Evolutionary conservation across 192 early-diverging fungal species (phyloP), one percentile per base, ranked within the genome.

Genomic region (Coemansia sp.): DNA sequence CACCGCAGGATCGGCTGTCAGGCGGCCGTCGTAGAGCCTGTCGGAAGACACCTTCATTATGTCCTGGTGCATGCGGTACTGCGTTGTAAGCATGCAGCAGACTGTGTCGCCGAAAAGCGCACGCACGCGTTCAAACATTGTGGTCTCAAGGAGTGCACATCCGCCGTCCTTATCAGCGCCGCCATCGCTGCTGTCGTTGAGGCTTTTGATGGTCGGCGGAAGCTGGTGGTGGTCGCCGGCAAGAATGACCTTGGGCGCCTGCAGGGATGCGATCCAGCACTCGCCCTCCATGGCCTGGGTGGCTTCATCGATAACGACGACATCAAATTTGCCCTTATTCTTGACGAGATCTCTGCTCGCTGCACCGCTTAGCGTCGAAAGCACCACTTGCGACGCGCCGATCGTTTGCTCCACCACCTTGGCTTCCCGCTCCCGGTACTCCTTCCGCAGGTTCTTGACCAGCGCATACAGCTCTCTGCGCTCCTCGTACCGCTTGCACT

Each of bases 191-290:
- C 0, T 34, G 3, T 25, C 48, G 65, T 58, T 62, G n/a, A 63
- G 65, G 19, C 86, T 87, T 61, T 91, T 89, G 59, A 94, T 83
- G 0, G 94, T 97, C 7, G 95, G 95, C 34, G 93, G 92, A 52
- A 96, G 70, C 69, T 96, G 94, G 54, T 90, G 79, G 76, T 93
- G 92, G 71, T 96, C 95, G 10, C 95, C 95, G 6, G 95, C 95
- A 17, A 97, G 70, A 20, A 97, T 84, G 5, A 91, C 83, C 52
- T 83, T 85, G 22, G 87, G 85, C 6, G 86, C 90, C 65, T 87
- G 90, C 34, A 87, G 62, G 13, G 93, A 84, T 2, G 95, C 91
- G 56, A 95, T 90, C 93, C 94, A 97, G 67, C 91, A 91, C 79
- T 97, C 95, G 32, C 81, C 85, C 70, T 91, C 90, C 19, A 88